phyloP scores from a whole-genome alignment of 2,329 filamentous ascomycete species.

The Epicoccum sorghinum region DNA sequence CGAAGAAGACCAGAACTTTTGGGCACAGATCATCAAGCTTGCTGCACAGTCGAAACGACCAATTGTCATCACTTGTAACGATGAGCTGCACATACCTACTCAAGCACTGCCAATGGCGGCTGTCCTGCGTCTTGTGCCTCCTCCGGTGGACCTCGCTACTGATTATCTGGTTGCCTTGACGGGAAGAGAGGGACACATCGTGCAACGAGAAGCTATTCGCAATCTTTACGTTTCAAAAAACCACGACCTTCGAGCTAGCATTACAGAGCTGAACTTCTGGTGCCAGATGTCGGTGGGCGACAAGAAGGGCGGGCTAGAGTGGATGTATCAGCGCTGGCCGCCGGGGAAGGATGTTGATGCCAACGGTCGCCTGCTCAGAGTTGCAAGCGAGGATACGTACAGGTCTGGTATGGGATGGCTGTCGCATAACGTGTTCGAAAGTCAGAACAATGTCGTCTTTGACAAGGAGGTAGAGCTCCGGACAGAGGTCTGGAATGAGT shows the following conservation, averaged over 20 bases:
- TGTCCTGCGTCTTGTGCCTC: slow-evolving; percentile 75
- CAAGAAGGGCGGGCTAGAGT: slow-evolving; percentile 83
- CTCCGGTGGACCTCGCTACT: slow-evolving; percentile 70
- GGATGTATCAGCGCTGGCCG: slow-evolving; percentile 83
- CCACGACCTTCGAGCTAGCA: slow-evolving; percentile 77
- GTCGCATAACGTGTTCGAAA: slow-evolving; percentile 63
- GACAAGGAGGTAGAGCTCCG: slow-evolving; percentile 67
- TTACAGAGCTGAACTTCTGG: slow-evolving; percentile 92
- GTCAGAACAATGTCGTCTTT: slow-evolving; percentile 46
- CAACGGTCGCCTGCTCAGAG: slow-evolving; percentile 71
- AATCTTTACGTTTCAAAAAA: slow-evolving; percentile 72
- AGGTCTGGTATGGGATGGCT: slow-evolving; percentile 77
- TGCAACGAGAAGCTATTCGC: slow-evolving; percentile 70
- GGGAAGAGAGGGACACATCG: slow-evolving; percentile 84
- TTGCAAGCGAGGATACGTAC: slow-evolving; percentile 84
- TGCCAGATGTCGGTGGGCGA: slow-evolving; percentile 96
- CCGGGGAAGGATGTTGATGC: slow-evolving; percentile 71
- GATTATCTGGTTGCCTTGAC: slow-evolving; percentile 84
- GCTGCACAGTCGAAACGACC: slow-evolving; percentile 87
- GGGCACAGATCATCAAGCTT: slow-evolving; percentile 78
- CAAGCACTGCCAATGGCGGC: slow-evolving; percentile 79
- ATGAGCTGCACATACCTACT: slow-evolving; percentile 81
- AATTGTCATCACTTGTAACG: slow-evolving; percentile 93
- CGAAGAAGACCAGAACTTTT: slow-evolving; percentile 95
- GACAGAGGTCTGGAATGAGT: slow-evolving; percentile 70